Percentiles rank a stretch among this genome's conserved stretches.
Conservation (phyloP, 2,329 filamentous ascomycete genomes). For the Trichoderma sp. region DNA sequence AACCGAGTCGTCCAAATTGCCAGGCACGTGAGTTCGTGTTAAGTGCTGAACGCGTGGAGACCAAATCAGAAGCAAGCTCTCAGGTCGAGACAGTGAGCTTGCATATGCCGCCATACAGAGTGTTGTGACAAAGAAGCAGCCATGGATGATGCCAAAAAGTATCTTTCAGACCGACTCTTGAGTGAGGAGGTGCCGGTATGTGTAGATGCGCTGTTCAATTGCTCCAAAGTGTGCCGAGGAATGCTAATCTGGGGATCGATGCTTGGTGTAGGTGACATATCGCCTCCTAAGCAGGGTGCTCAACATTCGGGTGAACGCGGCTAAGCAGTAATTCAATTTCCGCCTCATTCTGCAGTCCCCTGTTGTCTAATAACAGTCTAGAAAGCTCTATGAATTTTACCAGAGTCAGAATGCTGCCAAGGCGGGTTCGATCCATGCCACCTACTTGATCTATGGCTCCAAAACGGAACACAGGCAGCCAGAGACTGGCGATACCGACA, state of each 20-base stretch:
- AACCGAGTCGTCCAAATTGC: neutral
- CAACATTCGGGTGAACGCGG: slow-evolving; percentile 78
- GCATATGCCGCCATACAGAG: neutral
- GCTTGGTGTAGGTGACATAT: slow-evolving; percentile 71
- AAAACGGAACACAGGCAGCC: slow-evolving; percentile 43
- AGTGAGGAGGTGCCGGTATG: slow-evolving; percentile 70
- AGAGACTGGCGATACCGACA: slow-evolving; percentile 64
- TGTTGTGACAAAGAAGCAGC: neutral
- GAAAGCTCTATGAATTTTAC: slow-evolving; percentile 90
- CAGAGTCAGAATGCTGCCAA: slow-evolving; percentile 77
- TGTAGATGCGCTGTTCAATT: neutral
- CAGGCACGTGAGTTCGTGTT: slow-evolving; percentile 20
- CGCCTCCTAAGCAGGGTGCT: slow-evolving; percentile 77
- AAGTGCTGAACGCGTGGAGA: slow-evolving; percentile 15
- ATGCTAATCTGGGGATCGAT: neutral
- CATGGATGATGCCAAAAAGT: slow-evolving; percentile 66
- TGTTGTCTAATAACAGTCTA: slow-evolving; percentile 34
- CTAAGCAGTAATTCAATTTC: slow-evolving; percentile 68
- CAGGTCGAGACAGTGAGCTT: neutral
- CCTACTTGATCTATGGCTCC: slow-evolving; percentile 80
- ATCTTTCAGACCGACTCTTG: slow-evolving; percentile 71
- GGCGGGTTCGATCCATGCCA: slow-evolving; percentile 75
- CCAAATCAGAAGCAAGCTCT: neutral
- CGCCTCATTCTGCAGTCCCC: neutral
- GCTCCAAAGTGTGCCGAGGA: neutral